Percentiles rank a stretch among this genome's conserved stretches.
These are phyloP conservation scores for Jasminum sambac DNA, from an alignment of 257 asterid genomes.

Conservation along the genomic window DNA sequence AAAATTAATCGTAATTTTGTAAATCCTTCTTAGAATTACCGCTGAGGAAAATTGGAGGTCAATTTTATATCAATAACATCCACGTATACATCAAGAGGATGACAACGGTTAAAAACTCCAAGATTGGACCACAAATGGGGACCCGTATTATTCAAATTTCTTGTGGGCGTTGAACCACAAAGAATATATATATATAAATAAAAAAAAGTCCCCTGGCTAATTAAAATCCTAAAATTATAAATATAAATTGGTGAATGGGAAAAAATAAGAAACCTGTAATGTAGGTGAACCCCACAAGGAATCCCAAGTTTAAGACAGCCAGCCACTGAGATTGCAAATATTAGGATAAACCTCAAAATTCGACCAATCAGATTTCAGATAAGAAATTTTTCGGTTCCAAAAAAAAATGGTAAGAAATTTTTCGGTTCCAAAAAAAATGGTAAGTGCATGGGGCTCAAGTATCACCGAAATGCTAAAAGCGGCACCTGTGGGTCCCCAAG, in stretches of 20 bases:
- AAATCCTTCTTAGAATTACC: neutral
- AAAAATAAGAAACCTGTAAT: constrained; percentile 5
- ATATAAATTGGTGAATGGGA: constrained; percentile 16
- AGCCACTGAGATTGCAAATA: constrained; percentile 48
- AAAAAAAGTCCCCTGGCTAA: constrained; percentile 9
- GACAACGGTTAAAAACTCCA: constrained; percentile 22
- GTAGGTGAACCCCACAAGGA: constrained; percentile 36
- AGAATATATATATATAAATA: neutral
- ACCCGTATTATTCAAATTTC: neutral
- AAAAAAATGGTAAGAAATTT: constrained; percentile 8
- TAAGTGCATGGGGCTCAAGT: constrained; percentile 23
- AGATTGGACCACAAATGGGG: constrained; percentile 48
- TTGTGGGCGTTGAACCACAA: constrained; percentile 38
- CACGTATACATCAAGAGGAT: constrained; percentile 33
- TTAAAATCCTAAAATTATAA: constrained; percentile 8
- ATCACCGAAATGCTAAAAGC: constrained; percentile 14
- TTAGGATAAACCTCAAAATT: constrained; percentile 36
- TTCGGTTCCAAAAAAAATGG: constrained; percentile 30
- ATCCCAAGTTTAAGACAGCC: constrained; percentile 36
- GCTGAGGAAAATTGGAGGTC: constrained; percentile 14
- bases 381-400: constrained; percentile 32
- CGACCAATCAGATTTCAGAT: constrained; percentile 51
- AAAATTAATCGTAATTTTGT: neutral
- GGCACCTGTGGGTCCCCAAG: constrained; percentile 11
- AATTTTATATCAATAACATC: constrained; percentile 22